Evolutionary conservation across 495 filamentous ascomycete genomes (phyloP), one percentile per base, ranked within the genome.

Genomic region (Podospora appendiculata): DNA sequence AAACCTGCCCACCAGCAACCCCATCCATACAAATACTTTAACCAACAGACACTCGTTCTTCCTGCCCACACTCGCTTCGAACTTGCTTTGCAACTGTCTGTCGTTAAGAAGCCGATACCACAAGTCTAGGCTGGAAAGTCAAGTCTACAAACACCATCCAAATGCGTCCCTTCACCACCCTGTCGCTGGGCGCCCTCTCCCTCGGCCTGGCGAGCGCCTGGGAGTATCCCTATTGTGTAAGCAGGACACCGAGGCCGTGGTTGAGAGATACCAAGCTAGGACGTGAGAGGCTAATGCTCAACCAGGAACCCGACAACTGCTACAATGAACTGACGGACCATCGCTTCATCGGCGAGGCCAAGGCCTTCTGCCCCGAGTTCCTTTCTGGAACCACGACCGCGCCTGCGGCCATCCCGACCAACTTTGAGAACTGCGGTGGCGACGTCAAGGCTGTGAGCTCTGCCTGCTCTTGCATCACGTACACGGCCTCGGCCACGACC

Each of bases 391-490:
- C 58, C 42, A 60, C 57, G 33, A 60, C 52, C 10, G 57, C 18
- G 8, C 12, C 52, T 9, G 9, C 52, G 4, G 55, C 61, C 32
- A 58, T 67, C 39, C 60, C 68, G 25, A 55, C 58, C 33, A 41
- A 59, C 45, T 58, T 64, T 42, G 42, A 49, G 39, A 67, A 66
- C 58, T 67, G 64, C 49, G 47, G 47, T 9, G 32, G 32, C 40
- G 38, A 58, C 41, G 51, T 58, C 47, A 11, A 25, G n/a, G 53
- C 36, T 17, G 59, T 66, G 41, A 65, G 59, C 59, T 68, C 65
- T 41, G 67, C 65, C 41, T 70, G 67, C 62, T 68, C 65, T 36
- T 70, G 67, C 59, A 57, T 70, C 54, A 61, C 61, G 45, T 70
- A 68, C 53, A 55, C 56, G 11, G 44, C 58, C 32, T 55, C 62